These are phyloP conservation scores for Triticum urartu DNA, from an alignment of 176 grass and related monocot genomes.

Conservation along the genomic window DNA sequence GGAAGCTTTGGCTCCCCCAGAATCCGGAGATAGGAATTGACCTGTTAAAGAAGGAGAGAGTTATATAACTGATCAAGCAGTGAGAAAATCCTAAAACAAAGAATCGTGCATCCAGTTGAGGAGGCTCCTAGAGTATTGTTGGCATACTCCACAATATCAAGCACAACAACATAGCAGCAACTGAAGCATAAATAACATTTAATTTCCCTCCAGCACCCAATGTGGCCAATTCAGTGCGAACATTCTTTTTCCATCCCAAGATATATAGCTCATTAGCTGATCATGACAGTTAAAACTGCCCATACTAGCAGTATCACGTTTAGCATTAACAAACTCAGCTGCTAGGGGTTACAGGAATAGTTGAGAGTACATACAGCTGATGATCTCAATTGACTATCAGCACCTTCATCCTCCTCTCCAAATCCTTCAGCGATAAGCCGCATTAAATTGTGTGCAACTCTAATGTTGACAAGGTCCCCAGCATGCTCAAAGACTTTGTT, in stretches of 20 bases:
- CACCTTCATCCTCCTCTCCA: slow-evolving; percentile 95
- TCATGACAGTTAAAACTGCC: background rate
- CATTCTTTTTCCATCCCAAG: background rate
- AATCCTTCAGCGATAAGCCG: slow-evolving; percentile 99
- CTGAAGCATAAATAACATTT: background rate
- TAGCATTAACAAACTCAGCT: background rate
- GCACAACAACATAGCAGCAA: background rate
- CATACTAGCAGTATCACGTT: slow-evolving; percentile 1
- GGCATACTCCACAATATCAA: background rate
- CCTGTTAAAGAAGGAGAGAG: slow-evolving; percentile 45
- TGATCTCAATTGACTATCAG: slow-evolving; percentile 95
- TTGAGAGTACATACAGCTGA: slow-evolving; percentile 82
- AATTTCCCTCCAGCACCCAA: background rate
- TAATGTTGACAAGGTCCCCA: slow-evolving; percentile 95
- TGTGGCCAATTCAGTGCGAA: background rate
- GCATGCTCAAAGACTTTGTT: slow-evolving; percentile 99
- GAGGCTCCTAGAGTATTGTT: background rate
- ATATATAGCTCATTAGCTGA: background rate
- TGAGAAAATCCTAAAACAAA: background rate
- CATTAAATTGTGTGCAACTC: slow-evolving; percentile 99
- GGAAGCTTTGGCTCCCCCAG: slow-evolving; percentile 98
- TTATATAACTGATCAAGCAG: slow-evolving; percentile 1
- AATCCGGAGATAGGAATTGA: slow-evolving; percentile 93
- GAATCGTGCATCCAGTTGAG: slow-evolving; percentile 14
- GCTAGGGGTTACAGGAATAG: background rate